Conservation (phyloP, 441 rosid genomes). For the Erysimum pusillum region DNA sequence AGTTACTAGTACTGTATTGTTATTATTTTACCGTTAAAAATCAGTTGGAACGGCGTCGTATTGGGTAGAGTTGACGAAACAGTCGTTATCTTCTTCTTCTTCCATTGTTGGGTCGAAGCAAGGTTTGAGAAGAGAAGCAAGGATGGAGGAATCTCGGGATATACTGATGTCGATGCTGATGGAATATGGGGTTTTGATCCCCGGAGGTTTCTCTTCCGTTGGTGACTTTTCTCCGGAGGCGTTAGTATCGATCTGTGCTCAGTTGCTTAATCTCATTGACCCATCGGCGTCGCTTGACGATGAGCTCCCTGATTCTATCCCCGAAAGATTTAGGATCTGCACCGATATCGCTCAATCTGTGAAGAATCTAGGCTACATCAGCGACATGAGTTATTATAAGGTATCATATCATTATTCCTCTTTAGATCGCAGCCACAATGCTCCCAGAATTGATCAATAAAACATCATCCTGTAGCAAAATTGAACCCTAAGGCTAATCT, state of each 20-base stretch:
- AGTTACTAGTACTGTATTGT: too few species aligned
- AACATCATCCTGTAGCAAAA: too few species aligned
- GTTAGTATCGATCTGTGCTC: slow-evolving; percentile 66
- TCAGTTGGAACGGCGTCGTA: slow-evolving; percentile 49
- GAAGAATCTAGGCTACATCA: slow-evolving; percentile 65
- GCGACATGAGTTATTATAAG: slow-evolving; percentile 69
- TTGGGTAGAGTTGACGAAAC: not conserved
- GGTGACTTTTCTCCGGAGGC: slow-evolving; percentile 51
- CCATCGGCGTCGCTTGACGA: slow-evolving; percentile 46
- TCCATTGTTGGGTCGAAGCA: slow-evolving; percentile 12
- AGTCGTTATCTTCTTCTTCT: not conserved
- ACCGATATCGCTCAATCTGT: slow-evolving; percentile 60
- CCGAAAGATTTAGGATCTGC: slow-evolving; percentile 68
- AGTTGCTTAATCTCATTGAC: slow-evolving; percentile 64
- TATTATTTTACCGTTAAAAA: too few species aligned
- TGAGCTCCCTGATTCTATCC: slow-evolving; percentile 55
- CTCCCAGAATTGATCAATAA: not conserved
- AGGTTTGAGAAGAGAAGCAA: slow-evolving; percentile 3
- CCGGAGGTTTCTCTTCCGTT: slow-evolving; percentile 50
- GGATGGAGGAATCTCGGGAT: slow-evolving; percentile 50
- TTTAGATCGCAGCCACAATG: not conserved
- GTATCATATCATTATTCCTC: slow-evolving; percentile 40
- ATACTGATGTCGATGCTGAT: slow-evolving; percentile 52
- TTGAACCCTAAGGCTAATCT: not conserved
- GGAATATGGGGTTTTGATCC: slow-evolving; percentile 57